Evolutionary conservation across 208 protist species (phyloP), one percentile per base, ranked within the genome.

Genomic region (Trypanosoma cruzi): DNA sequence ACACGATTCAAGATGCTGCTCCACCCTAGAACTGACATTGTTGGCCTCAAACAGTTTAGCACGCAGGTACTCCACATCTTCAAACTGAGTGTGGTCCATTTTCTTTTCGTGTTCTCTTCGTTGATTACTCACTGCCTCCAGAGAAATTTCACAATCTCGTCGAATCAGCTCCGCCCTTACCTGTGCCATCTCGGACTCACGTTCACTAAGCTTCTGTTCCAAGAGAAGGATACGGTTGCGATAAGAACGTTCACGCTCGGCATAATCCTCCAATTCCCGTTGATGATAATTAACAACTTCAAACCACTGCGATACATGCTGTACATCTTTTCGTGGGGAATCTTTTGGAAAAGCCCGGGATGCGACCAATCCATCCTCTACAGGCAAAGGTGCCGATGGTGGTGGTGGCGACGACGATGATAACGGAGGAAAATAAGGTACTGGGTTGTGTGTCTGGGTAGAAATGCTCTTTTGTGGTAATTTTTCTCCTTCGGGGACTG

Each of bases 201-300:
- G 59, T 34, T 61, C 62, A 40, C 26, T 68, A 16, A 90, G 54
- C 0, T 65, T 68, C n/a, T 71, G 46, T 57, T 90, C 83, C 18
- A 94, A 55, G 29, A 78, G 64, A 1, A 85, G 37, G 59, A 94
- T 82, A 36, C 85, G 79, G 61, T 76, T 61, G 5, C 85, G 82
- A 40, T 94, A 94, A 36, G 55, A 36, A 48, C 60, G 59, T 60
- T 93, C 88, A 53, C 73, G 79, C 24, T 68, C 52, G 0, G 81
- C 80, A 70, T 85, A 73, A 18, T 66, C 73, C 18, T 77, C 66
- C 18, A 90, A 85, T 42, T 91, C 85, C 2, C 54, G 40, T 53
- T 94, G 88, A 49, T 91, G 85, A 31, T 77, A 67, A 24, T 71
- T 31, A 13, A 76, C 28, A 37, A 77, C 26, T 24, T 64, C 46